phyloP scores from a whole-genome alignment of 2,329 filamentous ascomycete species.

The Orbilia blumenaviensis region DNA sequence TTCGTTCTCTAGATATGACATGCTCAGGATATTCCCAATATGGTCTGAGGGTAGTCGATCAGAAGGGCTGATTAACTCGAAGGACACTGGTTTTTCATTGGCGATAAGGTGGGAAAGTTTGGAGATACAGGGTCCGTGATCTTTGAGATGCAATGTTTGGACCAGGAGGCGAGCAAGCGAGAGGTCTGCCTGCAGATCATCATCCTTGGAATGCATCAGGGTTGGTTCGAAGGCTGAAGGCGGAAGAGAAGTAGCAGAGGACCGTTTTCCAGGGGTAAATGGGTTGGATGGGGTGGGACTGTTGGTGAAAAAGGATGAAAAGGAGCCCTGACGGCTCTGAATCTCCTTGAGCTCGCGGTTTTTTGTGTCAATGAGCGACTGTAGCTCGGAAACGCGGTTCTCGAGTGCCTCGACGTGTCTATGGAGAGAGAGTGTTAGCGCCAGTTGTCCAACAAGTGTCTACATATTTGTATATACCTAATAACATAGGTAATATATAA shows the following conservation, averaged over 20 bases:
- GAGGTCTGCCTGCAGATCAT: constrained; percentile 5
- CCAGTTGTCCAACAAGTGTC: no score
- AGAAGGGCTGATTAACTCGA: background rate
- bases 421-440: background rate
- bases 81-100: background rate
- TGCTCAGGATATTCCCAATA: background rate
- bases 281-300: constrained; percentile 25
- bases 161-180: constrained; percentile 39
- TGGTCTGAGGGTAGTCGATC: constrained; percentile 3
- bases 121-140: constrained; percentile 38
- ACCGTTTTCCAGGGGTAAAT: constrained; percentile 26
- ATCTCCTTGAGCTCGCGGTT: constrained; percentile 7
- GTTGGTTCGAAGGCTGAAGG: background rate
- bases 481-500: no score
- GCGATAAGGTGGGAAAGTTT: constrained; percentile 37
- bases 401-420: constrained; percentile 42
- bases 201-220: background rate
- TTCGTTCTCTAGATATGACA: constrained; percentile 25
- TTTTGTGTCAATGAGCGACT: constrained; percentile 43
- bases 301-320: constrained; percentile 16
- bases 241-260: constrained; percentile 30
- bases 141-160: constrained; percentile 42
- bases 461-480: no score
- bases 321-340: constrained; percentile 13
- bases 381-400: constrained; percentile 40